Evolutionary conservation across 345 rosid species (phyloP), one percentile per base, ranked within the genome.

Genomic region (Cochlearia excelsa): DNA sequence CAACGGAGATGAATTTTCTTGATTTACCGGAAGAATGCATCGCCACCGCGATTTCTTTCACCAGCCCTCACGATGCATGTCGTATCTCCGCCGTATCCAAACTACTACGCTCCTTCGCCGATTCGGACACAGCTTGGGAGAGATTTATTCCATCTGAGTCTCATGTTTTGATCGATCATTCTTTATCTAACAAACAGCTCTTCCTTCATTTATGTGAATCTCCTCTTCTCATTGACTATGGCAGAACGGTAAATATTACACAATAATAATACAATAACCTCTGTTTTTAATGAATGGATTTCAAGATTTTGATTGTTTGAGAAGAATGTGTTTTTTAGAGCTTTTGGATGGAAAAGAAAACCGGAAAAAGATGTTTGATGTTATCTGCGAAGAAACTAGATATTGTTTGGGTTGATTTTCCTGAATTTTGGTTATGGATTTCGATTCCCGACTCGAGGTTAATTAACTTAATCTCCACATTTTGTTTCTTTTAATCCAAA

Each of bases 281-380:
- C 46, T 52, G 11, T 53, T 46, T 46, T 27, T 3, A 40, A 23
- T 16, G 6, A 33, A 6, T 2, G 41, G 10, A 42, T 16, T 16
- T 16, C 23, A 16, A 16, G 23, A 16, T 16, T 16, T 0, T 43
- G 2, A 62, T 5, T 64, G 38, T 44, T 53, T 34, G 8, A 30
- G n/a, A 53, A 8, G 41, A 33, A 3, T 27, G n/a, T 33, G 39
- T n/a, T 42, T 39, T 33, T 2, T 57, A 71, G 74, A 65, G 81
- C 75, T 75, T 75, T 51, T 71, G 44, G 26, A 59, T 79, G 74
- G 75, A 75, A 28, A 68, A 64, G 29, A 38, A 11, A 38, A 81
- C 61, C 51, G 80, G 86, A 59, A 79, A 75, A 65, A 70, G 73
- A 44, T 77, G 82, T 54, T 74, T 55, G 70, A 78, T 81, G 85